A percentile compares a stretch with the other conserved stretches of the same genome.
These are phyloP conservation scores for Penicillium fimorum DNA, from an alignment of 495 filamentous ascomycete species.

Conservation along the genomic window DNA sequence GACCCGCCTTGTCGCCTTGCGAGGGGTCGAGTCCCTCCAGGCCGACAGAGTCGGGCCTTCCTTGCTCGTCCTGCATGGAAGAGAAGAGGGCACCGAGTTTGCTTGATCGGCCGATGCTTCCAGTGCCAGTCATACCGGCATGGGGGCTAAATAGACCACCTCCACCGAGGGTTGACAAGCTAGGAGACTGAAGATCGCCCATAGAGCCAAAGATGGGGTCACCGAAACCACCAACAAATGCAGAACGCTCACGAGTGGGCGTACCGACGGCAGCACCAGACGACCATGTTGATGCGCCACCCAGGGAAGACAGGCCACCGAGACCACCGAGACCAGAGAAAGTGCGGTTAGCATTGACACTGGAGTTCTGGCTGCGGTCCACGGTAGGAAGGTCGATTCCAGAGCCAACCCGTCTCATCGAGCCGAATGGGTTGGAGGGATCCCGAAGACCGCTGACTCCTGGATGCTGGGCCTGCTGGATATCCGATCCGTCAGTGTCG, in stretches of 20 bases:
- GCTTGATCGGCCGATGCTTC: conserved; percentile 67
- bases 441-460: conserved; percentile 55
- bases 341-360: conserved; percentile 65
- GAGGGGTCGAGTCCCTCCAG: conserved; percentile 37
- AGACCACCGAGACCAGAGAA: conserved; percentile 66
- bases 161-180: conserved; percentile 59
- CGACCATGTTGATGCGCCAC: conserved; percentile 63
- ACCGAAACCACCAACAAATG: conserved; percentile 66
- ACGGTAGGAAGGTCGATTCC: conserved; percentile 64
- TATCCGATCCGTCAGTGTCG: conserved; percentile 58
- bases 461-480: conserved; percentile 54
- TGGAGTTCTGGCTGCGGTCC: conserved; percentile 88
- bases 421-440: conserved; percentile 49
- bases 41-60: conserved; percentile 52
- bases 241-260: conserved; percentile 70
- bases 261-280: conserved; percentile 61
- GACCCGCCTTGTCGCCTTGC: conserved; percentile 28
- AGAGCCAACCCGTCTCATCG: conserved; percentile 47
- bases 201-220: conserved; percentile 68
- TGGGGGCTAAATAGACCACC: conserved; percentile 53
- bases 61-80: conserved; percentile 73
- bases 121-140: conserved; percentile 44
- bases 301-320: conserved; percentile 57
- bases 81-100: conserved; percentile 89
- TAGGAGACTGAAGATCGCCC: conserved; percentile 74